phyloP scores from a whole-genome alignment of 495 filamentous ascomycete genomes.

The Apiosordaria backusii region DNA sequence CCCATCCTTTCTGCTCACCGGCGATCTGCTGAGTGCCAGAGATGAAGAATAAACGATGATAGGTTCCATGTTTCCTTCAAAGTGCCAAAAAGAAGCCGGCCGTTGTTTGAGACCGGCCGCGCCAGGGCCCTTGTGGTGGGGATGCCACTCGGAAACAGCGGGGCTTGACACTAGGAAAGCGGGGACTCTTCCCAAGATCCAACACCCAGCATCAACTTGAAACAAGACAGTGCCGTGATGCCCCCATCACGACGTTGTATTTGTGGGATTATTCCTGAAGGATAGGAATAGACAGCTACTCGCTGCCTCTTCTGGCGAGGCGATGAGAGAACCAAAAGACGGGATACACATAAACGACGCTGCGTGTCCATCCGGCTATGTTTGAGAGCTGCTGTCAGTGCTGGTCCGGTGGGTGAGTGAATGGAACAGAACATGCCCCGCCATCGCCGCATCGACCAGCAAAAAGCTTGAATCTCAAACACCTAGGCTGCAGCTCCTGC shows the following conservation, averaged over 20 bases:
- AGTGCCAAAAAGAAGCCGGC: not conserved
- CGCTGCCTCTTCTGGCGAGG: not conserved
- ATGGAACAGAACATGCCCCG: constrained; percentile 1
- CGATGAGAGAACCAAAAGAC: not conserved
- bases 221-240: not conserved
- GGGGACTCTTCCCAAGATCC: not conserved
- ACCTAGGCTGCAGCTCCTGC: constrained; percentile 9
- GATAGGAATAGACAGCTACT: not conserved
- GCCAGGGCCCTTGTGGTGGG: not conserved
- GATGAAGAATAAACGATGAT: not conserved
- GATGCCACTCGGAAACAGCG: not conserved
- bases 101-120: not conserved
- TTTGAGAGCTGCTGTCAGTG: constrained; percentile 6
- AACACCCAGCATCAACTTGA: not conserved
- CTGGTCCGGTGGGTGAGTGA: not conserved
- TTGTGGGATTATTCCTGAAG: not conserved
- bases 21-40: not conserved
- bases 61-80: not conserved
- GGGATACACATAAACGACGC: not conserved
- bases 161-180: not conserved
- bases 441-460: constrained; percentile 4
- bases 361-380: too few species aligned
- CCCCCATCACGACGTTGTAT: not conserved
- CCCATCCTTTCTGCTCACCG: not conserved
- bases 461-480: constrained; percentile 14